Conservation (phyloP, 2,329 filamentous ascomycete species). For the Phymatotrichopsis omnivora region DNA sequence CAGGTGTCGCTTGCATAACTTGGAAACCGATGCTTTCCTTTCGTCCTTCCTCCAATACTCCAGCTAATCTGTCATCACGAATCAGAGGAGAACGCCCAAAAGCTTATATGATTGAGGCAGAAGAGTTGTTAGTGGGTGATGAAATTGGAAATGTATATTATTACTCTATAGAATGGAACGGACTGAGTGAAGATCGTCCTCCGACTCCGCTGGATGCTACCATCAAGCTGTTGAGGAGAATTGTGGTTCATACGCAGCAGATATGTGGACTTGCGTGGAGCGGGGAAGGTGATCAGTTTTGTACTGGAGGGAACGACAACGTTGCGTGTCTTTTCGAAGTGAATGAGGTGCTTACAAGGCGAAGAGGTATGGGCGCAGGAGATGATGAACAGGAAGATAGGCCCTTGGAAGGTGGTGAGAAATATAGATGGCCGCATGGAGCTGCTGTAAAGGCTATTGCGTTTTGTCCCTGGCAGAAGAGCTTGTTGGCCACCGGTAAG, state of each 20-base stretch:
- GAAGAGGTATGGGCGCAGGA: conserved; percentile 6
- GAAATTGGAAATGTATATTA: conserved; percentile 75
- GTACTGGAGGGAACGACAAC: conserved; percentile 89
- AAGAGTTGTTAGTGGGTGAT: conserved; percentile 80
- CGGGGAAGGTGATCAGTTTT: conserved; percentile 61
- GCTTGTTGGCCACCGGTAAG: conserved; percentile 64
- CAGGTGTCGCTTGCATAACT: conserved; percentile 65
- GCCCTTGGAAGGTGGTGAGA: conserved; percentile 25
- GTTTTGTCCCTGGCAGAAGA: conserved; percentile 88
- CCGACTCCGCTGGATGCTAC: conserved; percentile 35
- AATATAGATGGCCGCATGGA: conserved; percentile 66
- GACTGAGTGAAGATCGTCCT: conserved; percentile 8
- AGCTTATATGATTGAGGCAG: conserved; percentile 40
- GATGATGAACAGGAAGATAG: conserved; percentile 22
- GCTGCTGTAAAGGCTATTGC: conserved; percentile 95
- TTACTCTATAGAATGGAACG: conserved; percentile 77
- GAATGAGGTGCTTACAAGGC: conserved; percentile 41
- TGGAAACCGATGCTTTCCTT: conserved; percentile 60
- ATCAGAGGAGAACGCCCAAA: conserved; percentile 10
- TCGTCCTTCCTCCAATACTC: conserved; percentile 10
- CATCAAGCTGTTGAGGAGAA: conserved; percentile 65
- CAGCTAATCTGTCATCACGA: background rate
- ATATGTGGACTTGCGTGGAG: conserved; percentile 93
- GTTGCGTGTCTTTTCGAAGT: conserved; percentile 70
- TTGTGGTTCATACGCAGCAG: conserved; percentile 74